Percentiles rank a stretch among this genome's conserved stretches.
phyloP scores from a whole-genome alignment of 2,329 filamentous ascomycete species.

The Pyrenophora tritici-repentis region DNA sequence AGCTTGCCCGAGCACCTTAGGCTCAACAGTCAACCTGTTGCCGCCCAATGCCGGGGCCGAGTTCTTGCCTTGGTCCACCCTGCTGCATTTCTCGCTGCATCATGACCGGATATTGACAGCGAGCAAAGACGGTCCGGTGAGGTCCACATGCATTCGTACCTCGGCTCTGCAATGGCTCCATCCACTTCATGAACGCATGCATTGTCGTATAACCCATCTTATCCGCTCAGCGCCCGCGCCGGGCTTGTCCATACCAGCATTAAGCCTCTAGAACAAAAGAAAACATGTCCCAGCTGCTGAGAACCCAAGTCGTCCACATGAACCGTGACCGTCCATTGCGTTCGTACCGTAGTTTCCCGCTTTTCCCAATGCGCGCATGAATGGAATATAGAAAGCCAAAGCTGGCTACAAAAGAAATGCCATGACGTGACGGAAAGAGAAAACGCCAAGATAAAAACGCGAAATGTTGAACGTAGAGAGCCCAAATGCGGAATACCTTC shows the following conservation, averaged over 20 bases:
- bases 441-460: constrained; percentile 9
- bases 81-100: constrained; percentile 17
- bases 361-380: constrained; percentile 24
- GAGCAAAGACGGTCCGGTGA: constrained; percentile 22
- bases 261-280: constrained; percentile 34
- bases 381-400: constrained; percentile 20
- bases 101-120: constrained; percentile 19
- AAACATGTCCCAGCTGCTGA: constrained; percentile 24
- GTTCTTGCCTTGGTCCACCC: constrained; percentile 13
- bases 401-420: constrained; percentile 23
- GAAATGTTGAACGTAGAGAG: constrained; percentile 16
- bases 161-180: constrained; percentile 17
- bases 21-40: constrained; percentile 19
- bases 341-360: constrained; percentile 14
- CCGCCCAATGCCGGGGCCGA: constrained; percentile 26
- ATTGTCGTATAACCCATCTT: constrained; percentile 32
- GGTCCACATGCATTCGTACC: constrained; percentile 27
- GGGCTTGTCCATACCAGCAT: constrained; percentile 26
- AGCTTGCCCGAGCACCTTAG: constrained; percentile 23
- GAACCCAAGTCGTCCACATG: constrained; percentile 15
- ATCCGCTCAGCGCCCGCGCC: constrained; percentile 41
- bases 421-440: constrained; percentile 8
- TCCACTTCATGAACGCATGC: constrained; percentile 25
- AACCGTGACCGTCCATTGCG: constrained; percentile 12
- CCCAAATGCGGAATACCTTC: constrained; percentile 20